Conservation (phyloP, 306 rosid species). For the Clitoria ternatea region DNA sequence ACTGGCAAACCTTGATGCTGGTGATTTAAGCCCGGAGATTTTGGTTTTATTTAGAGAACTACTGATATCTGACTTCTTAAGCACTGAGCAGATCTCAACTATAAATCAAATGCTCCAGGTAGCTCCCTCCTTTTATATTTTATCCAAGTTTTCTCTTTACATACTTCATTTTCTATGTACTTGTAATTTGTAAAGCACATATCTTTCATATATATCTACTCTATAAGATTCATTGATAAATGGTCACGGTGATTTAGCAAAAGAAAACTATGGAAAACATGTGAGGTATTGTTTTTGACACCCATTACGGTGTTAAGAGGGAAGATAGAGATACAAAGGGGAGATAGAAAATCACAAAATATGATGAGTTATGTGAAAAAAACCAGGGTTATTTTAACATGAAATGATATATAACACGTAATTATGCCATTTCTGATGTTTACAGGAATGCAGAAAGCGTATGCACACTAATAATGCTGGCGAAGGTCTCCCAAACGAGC, state of each 20-base stretch:
- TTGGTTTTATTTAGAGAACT: constrained; percentile 63
- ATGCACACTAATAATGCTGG: constrained; percentile 36
- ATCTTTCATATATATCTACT: not conserved
- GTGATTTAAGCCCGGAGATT: constrained; percentile 53
- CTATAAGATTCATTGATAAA: not conserved
- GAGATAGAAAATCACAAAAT: not conserved
- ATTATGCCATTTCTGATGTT: constrained; percentile 19
- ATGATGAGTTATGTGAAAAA: not conserved
- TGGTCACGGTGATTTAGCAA: not conserved
- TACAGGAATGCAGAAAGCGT: constrained; percentile 69
- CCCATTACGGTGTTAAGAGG: not conserved
- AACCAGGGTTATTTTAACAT: not conserved
- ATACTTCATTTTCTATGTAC: not conserved
- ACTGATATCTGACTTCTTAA: constrained; percentile 46
- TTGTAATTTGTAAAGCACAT: not conserved
- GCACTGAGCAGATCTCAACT: constrained; percentile 50
- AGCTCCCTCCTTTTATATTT: not conserved
- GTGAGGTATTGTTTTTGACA: not conserved
- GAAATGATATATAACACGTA: not conserved
- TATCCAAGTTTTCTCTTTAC: constrained; percentile 3
- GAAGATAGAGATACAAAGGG: not conserved
- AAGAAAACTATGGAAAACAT: not conserved
- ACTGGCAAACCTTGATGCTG: constrained; percentile 48
- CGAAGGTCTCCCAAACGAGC: constrained; percentile 33
- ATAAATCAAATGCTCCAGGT: constrained; percentile 71